phyloP scores from a whole-genome alignment of 192 early-diverging fungal species.

The Neocallimastix lanati region DNA sequence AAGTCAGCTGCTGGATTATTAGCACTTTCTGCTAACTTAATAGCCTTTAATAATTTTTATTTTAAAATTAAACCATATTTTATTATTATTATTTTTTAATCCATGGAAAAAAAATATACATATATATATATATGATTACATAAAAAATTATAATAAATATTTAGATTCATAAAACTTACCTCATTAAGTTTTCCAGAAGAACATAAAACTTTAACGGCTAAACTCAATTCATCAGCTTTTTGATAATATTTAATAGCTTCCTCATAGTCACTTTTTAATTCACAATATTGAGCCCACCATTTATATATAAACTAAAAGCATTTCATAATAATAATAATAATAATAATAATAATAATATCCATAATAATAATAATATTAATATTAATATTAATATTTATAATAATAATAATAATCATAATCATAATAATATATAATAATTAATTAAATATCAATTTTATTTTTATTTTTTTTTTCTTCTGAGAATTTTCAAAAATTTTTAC shows the following conservation, averaged over 20 bases:
- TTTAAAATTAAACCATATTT: no score
- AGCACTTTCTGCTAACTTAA: slow-evolving; percentile 14
- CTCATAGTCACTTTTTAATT: slow-evolving; percentile 14
- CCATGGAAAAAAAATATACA: no score
- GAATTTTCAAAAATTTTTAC: no score
- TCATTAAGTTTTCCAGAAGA: slow-evolving; percentile 19
- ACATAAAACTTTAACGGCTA: slow-evolving; percentile 26
- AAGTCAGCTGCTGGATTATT: slow-evolving; percentile 17
- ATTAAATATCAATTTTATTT: no score
- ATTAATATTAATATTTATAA: no score
- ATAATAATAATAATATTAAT: not conserved
- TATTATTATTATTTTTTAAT: no score
- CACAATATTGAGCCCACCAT: slow-evolving; percentile 39
- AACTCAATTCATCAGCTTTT: slow-evolving; percentile 15
- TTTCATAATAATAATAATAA: not conserved
- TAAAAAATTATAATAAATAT: no score
- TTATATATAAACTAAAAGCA: no score
- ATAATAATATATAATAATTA: no score
- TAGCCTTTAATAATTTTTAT: slow-evolving; percentile 7
- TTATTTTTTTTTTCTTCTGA: no score
- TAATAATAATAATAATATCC: not conserved
- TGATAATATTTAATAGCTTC: slow-evolving; percentile 26
- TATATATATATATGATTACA: not conserved
- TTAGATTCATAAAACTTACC: no score
- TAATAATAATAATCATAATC: no score